phyloP scores from a whole-genome alignment of 345 rosid species.

The Arabis hirsuta region DNA sequence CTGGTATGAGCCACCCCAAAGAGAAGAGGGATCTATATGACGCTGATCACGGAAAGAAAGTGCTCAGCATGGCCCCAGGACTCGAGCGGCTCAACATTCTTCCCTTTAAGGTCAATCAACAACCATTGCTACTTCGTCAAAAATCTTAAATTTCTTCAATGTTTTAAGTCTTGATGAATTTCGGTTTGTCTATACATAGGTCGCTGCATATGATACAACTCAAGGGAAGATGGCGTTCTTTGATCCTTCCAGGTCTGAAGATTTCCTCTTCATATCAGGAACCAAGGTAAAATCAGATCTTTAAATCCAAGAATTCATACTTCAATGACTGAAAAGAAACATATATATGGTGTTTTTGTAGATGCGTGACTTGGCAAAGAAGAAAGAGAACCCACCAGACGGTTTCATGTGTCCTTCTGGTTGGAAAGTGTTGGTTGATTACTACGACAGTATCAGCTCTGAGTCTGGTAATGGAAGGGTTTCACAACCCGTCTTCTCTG shows the following conservation, averaged over 20 bases:
- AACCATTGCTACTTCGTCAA: neutral
- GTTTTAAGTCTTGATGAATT: neutral
- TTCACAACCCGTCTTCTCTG: slow-evolving; percentile 62
- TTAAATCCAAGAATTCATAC: neutral
- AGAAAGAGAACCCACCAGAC: slow-evolving; percentile 88
- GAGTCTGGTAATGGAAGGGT: slow-evolving; percentile 55
- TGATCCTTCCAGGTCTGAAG: slow-evolving; percentile 82
- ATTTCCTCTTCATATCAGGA: slow-evolving; percentile 91
- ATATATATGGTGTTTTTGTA: slow-evolving; percentile 28
- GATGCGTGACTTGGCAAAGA: slow-evolving; percentile 95
- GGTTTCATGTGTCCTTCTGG: slow-evolving; percentile 99
- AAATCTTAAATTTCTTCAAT: neutral
- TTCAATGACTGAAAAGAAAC: neutral
- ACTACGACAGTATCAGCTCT: slow-evolving; percentile 66
- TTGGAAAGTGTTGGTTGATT: slow-evolving; percentile 89
- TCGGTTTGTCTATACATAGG: slow-evolving; percentile 48
- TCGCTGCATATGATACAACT: slow-evolving; percentile 86
- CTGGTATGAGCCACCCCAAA: slow-evolving; percentile 92
- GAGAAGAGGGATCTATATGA: slow-evolving; percentile 92
- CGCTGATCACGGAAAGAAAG: slow-evolving; percentile 97
- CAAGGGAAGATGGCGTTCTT: slow-evolving; percentile 96
- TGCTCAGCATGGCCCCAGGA: slow-evolving; percentile 93
- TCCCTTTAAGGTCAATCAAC: slow-evolving; percentile 75
- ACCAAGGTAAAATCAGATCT: slow-evolving; percentile 64
- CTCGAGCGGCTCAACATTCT: slow-evolving; percentile 92